These are phyloP conservation scores for Serendipita sp. DNA, from an alignment of 768 basidiomycete species.

Conservation along the genomic window DNA sequence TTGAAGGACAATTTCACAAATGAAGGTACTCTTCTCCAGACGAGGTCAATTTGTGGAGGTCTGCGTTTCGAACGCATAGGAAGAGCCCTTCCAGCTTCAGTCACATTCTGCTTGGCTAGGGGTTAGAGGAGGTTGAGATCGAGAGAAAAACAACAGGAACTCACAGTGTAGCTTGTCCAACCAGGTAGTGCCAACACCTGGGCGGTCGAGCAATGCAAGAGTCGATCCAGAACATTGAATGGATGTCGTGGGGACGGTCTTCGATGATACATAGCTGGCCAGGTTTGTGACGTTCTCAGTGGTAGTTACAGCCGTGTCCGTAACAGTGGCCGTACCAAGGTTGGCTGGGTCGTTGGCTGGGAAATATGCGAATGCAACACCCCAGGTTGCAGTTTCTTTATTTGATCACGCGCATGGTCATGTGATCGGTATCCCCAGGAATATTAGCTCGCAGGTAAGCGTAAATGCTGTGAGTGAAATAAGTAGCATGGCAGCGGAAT, in stretches of 20 bases:
- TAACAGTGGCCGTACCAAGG: slow-evolving; percentile 77
- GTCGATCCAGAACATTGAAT: slow-evolving; percentile 36
- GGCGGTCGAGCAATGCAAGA: slow-evolving; percentile 42
- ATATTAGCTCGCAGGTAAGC: too few species aligned
- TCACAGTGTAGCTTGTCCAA: slow-evolving; percentile 40
- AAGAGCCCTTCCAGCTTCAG: slow-evolving; percentile 44
- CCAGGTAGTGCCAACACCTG: slow-evolving; percentile 35
- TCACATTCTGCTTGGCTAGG: slow-evolving; percentile 67
- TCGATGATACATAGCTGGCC: slow-evolving; percentile 39
- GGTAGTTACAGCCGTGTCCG: slow-evolving; percentile 47
- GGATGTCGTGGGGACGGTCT: slow-evolving; percentile 43
- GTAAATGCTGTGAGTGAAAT: too few species aligned
- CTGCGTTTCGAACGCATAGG: slow-evolving; percentile 74
- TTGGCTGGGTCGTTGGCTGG: slow-evolving; percentile 38
- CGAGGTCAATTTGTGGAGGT: too few species aligned
- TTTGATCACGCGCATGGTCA: too few species aligned
- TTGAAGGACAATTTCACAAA: too few species aligned
- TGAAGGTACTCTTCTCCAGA: too few species aligned
- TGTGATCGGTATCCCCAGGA: too few species aligned
- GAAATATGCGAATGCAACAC: slow-evolving; percentile 82
- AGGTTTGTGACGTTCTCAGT: slow-evolving; percentile 55
- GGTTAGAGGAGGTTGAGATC: slow-evolving; percentile 55
- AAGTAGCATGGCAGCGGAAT: too few species aligned
- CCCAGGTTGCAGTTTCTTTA: too few species aligned
- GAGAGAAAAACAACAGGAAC: not conserved